Evolutionary conservation across 176 grass and related monocot genomes (phyloP).

Genomic region (Lolium multiflorum): DNA sequence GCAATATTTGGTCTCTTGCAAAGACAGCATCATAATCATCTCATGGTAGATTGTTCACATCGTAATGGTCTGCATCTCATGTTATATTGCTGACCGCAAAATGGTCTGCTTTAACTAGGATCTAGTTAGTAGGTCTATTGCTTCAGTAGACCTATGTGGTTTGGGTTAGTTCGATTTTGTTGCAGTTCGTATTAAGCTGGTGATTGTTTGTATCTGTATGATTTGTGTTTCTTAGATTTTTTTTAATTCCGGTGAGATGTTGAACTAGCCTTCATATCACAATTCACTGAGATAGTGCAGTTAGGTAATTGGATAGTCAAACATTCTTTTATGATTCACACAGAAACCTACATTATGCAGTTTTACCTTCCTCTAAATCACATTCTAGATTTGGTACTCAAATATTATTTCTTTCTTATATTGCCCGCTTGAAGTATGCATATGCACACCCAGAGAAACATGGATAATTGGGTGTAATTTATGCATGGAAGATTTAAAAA

Average conservation of each 20-base stretch:
- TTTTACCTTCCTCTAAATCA: not conserved
- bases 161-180: conserved; percentile 9
- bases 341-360: not conserved
- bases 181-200: not conserved
- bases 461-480: conserved; percentile 3
- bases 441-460: not conserved
- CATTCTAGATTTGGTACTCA: conserved; percentile 19
- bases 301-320: not conserved
- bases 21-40: conserved; percentile 9
- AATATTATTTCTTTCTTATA: not conserved
- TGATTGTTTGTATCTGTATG: conserved; percentile 1
- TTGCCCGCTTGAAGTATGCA: conserved; percentile 15
- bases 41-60: not conserved
- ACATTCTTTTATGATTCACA: conserved; percentile 25
- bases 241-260: conserved; percentile 3
- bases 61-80: conserved; percentile 23
- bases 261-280: conserved; percentile 4
- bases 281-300: not conserved
- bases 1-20: conserved; percentile 4
- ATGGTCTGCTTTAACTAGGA: conserved; percentile 11
- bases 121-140: not conserved
- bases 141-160: not conserved
- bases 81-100: conserved; percentile 12
- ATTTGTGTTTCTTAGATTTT: not conserved
- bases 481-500: not conserved